A percentile compares a stretch with the other conserved stretches of the same genome.
Evolutionary conservation across 2,329 filamentous ascomycete genomes (phyloP).

Genomic region (Curvularia eragrostidis): DNA sequence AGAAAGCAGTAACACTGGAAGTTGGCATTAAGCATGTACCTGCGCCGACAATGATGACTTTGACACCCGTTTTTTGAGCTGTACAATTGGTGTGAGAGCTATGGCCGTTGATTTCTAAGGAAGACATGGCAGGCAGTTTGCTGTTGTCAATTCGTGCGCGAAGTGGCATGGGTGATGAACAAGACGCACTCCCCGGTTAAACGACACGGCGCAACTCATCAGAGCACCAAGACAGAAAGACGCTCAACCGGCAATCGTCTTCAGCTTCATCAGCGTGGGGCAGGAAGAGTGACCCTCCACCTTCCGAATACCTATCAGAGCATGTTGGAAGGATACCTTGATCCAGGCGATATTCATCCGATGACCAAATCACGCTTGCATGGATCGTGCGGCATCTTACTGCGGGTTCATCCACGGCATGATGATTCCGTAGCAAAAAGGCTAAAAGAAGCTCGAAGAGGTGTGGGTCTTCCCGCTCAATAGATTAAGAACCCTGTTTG

Average conservation of each 20-base stretch:
- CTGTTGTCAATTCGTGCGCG: slow-evolving; percentile 28
- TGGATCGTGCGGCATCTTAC: slow-evolving; percentile 9
- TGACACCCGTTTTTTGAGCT: slow-evolving; percentile 56
- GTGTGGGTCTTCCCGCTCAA: slow-evolving; percentile 19
- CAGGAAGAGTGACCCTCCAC: slow-evolving; percentile 11
- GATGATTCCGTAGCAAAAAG: slow-evolving; percentile 5
- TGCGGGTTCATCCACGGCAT: slow-evolving; percentile 13
- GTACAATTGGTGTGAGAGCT: slow-evolving; percentile 3
- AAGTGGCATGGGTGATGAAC: slow-evolving; percentile 24
- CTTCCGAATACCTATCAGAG: slow-evolving; percentile 8
- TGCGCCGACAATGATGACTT: slow-evolving; percentile 59
- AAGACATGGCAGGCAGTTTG: slow-evolving; percentile 32
- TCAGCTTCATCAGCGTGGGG: slow-evolving; percentile 20
- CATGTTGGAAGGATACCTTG: not conserved
- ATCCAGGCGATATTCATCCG: slow-evolving; percentile 24
- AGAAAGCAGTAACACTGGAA: not conserved
- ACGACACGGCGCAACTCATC: slow-evolving; percentile 2
- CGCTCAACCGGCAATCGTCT: slow-evolving; percentile 9
- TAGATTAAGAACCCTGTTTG: slow-evolving; percentile 12
- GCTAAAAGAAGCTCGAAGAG: not conserved
- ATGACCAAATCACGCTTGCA: not conserved
- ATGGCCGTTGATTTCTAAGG: slow-evolving; percentile 15
- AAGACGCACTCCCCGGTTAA: not conserved
- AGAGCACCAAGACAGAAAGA: slow-evolving; percentile 5
- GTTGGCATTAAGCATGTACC: slow-evolving; percentile 38